Base-by-base conservation (phyloP, 352 stramenopile species). In the Plasmopara muralis region DNA sequence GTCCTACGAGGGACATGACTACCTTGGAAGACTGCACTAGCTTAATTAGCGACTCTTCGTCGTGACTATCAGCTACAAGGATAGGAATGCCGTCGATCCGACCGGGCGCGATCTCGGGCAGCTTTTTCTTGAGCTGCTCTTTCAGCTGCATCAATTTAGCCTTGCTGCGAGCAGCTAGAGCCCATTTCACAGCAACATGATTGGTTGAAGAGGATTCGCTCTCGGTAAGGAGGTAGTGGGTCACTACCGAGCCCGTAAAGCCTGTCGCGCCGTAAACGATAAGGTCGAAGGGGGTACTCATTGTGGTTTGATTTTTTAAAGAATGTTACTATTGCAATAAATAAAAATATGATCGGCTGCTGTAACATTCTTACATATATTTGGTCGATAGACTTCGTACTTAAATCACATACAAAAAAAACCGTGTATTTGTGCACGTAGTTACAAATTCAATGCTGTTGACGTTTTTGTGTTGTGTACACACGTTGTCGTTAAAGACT, bases 181-280 rank as follows among this genome's bases (percentile, higher is more conserved):
- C 89, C 88, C 88, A 97, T 43, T 87, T 85, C 39, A 96, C 43
- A 4, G 44, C 65, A 7, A 42, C 59, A 16, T 58, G 20, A n/a
- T 47, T 55, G 6, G n/a, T 43, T 1, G 74, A 15, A 0, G 63
- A 52, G 4, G 67, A 74, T 47, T 88, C 76, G 5, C 41, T 10
- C 44, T 77, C 58, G 41, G 62, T 55, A 34, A 82, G 82, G 10
- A 82, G 70, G 58, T 93, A 91, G 16, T 67, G 67, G 6, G 74
- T 71, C 28, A 89, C 76, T 25, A 97, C 53, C 30, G 65, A 62
- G 41, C 88, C 88, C 20, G 85, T 96, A 67, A 96, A 97, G 45
- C 87, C 90, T 15, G 86, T 97, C 25, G 83, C 87, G 59, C 90
- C 90, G 46, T 90, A 89, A 7, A 97, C 58, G 30, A 96, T 76